Base-by-base conservation (phyloP, 371 early-diverging fungal genomes). In the Zychaea mexicana region DNA sequence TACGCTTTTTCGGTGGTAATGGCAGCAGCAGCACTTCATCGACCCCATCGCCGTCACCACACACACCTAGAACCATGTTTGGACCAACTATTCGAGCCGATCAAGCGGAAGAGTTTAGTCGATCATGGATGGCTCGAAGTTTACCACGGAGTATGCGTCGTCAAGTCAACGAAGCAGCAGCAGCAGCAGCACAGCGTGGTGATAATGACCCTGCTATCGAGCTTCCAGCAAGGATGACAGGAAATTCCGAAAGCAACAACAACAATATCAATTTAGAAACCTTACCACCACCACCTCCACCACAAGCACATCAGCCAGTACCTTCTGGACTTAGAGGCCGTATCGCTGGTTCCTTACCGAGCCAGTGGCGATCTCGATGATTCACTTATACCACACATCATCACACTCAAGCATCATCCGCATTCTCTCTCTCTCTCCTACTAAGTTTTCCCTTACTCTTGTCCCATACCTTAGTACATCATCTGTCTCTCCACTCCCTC, bases 121-220 rank as follows among this genome's bases (percentile, higher is more conserved):
- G 71, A 24, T 71, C 78, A 0, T 81, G 81, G 81, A 74, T 81
- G 72, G 76, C 77, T 3, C 69, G 78, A 24, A 78, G 76, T 54
- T 46, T 81, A 60, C 81, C 81, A 13, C 64, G 81, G 46, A 81
- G 70, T 39, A 81, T 81, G 81, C 69, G 78, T 45, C 72, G 81
- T 21, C 81, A 81, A 52, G 66, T 81, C 9, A 36, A 69, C 13
- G 66, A 70, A 54, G 78, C 74, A 52, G 62, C 62, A 17, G 36
- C 52, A 15, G 32, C 52, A 52, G 62, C 62, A 17, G 36, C 52
- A 15, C 22, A 30, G 24, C 58, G 22, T 12, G 30, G 26, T 24
- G 31, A 27, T 9, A 21, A 56, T 32, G 62, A 53, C 8, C 52
- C 67, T 3, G 46, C 59, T 5, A 67, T 67, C 33, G 62, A 57